Evolutionary conservation across 179 eudicot genomes (phyloP).

Genomic region (Drosera spatulata): DNA sequence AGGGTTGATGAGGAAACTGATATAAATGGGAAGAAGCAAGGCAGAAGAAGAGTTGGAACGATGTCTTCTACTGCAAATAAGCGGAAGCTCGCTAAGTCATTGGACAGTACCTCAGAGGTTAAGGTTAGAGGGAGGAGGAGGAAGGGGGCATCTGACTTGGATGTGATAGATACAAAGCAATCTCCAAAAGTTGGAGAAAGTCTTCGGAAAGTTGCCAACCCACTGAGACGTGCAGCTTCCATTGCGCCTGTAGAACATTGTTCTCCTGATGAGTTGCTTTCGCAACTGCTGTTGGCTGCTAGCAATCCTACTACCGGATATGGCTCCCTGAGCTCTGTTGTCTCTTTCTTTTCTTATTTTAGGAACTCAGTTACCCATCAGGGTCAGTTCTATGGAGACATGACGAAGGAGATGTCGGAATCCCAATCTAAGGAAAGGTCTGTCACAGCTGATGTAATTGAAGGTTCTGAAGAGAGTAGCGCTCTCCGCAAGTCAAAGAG

Average conservation of each 20-base stretch:
- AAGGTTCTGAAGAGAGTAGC: background rate
- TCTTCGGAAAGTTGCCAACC: conserved; percentile 23
- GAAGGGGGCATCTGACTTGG: conserved; percentile 7
- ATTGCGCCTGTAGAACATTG: conserved; percentile 3
- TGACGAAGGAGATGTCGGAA: background rate
- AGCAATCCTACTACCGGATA: conserved; percentile 29
- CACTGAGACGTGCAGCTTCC: background rate
- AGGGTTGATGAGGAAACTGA: conserved; percentile 3
- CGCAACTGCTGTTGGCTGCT: conserved; percentile 37
- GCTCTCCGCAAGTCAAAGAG: conserved; percentile 6
- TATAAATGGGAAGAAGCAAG: background rate
- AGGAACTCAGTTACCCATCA: conserved; percentile 31
- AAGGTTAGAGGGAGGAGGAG: conserved; percentile 11
- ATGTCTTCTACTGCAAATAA: background rate
- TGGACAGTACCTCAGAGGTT: background rate
- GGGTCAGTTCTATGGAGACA: background rate
- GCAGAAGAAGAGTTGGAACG: background rate
- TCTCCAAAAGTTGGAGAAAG: conserved; percentile 24
- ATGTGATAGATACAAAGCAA: background rate
- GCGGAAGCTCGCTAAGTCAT: background rate
- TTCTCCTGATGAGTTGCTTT: conserved; percentile 29
- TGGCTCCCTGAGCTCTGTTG: conserved; percentile 15
- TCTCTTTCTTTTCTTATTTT: conserved; percentile 30
- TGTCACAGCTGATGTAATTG: conserved; percentile 3
- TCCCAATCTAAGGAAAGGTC: conserved; percentile 8